Evolutionary conservation across 106 monocot genomes (phyloP).

Genomic region (Dendrobium huoshanense): DNA sequence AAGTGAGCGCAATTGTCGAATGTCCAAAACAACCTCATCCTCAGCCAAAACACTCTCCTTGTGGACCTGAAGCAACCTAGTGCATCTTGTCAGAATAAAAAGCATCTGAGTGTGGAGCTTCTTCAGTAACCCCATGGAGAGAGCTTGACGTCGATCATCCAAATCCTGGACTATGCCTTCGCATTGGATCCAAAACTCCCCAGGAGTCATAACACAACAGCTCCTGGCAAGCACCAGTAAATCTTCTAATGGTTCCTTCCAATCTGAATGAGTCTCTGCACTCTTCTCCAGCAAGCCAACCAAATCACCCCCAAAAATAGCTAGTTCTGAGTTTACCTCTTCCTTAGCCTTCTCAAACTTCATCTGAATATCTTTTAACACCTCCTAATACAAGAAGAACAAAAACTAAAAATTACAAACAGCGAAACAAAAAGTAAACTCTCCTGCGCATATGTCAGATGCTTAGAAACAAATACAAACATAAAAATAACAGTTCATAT

Average conservation of each 20-base stretch:
- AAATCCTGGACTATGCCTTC: slow-evolving; percentile 96
- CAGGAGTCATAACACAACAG: slow-evolving; percentile 73
- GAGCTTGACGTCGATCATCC: slow-evolving; percentile 84
- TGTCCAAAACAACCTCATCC: slow-evolving; percentile 55
- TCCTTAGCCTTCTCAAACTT: slow-evolving; percentile 97
- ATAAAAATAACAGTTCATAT: background rate
- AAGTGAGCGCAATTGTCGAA: slow-evolving; percentile 42
- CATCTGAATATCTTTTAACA: slow-evolving; percentile 67
- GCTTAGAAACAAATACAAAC: background rate
- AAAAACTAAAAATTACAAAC: background rate
- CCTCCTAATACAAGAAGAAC: slow-evolving; percentile 40
- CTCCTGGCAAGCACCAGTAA: slow-evolving; percentile 73
- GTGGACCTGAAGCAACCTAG: slow-evolving; percentile 84
- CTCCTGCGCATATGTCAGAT: background rate
- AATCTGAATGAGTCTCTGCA: slow-evolving; percentile 75
- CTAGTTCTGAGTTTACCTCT: slow-evolving; percentile 89
- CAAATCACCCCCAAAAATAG: slow-evolving; percentile 81
- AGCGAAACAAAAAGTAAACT: background rate
- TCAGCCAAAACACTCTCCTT: slow-evolving; percentile 83
- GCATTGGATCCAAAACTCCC: slow-evolving; percentile 94
- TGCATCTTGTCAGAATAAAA: slow-evolving; percentile 93
- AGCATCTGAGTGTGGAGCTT: slow-evolving; percentile 91
- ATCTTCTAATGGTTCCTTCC: slow-evolving; percentile 87
- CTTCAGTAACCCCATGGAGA: slow-evolving; percentile 80
- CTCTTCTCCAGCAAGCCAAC: slow-evolving; percentile 87